Base-by-base conservation (phyloP, 176 grass and related monocot species). In the Pharus latifolius region DNA sequence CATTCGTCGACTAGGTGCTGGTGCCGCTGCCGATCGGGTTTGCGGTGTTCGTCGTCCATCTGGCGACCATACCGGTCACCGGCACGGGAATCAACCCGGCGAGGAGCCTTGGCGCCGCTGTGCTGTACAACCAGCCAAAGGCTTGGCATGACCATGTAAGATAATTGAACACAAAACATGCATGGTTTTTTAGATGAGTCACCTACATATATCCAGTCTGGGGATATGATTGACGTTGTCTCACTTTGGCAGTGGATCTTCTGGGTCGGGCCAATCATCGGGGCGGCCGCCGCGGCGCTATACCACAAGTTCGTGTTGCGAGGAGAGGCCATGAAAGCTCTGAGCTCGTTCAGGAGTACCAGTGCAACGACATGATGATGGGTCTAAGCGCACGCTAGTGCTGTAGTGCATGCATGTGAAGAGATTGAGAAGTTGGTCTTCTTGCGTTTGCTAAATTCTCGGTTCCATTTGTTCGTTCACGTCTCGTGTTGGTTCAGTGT, bases 41-140 rank as follows among this genome's bases (percentile, higher is more conserved):
- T 49, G 89, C 93, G 0, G 93, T 97, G 24, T 97, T 97, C 74
- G 47, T 97, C 13, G 86, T 84, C n/a, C 93, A 97, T 74, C 73
- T 92, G 28, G 93, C 93, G 9, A 92, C 89, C 18, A 92, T 97
- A 10, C 93, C 93, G 5, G 83, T 92, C 78, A 97, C 93, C 3
- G 93, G 93, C 18, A 92, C 93, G 3, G 80, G 93, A 40, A 97
- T 97, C 74, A 97, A 90, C 30, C 89, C 89, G 24, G 93, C 93
- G 15, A 78, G 93, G 74, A 97, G 93, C 84, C 87, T 97, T 3
- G 93, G 89, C 51, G 55, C 93, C 11, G 93, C 93, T 48, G 86
- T 90, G 44, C 2, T 89, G 2, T 92, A 89, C 85, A 84, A 87
- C 79, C 66, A 77, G 31, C 63, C 60, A 31, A 64, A 67, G 17